Conservation (phyloP, 2,329 filamentous ascomycete species). For the Xylariaceae sp. region DNA sequence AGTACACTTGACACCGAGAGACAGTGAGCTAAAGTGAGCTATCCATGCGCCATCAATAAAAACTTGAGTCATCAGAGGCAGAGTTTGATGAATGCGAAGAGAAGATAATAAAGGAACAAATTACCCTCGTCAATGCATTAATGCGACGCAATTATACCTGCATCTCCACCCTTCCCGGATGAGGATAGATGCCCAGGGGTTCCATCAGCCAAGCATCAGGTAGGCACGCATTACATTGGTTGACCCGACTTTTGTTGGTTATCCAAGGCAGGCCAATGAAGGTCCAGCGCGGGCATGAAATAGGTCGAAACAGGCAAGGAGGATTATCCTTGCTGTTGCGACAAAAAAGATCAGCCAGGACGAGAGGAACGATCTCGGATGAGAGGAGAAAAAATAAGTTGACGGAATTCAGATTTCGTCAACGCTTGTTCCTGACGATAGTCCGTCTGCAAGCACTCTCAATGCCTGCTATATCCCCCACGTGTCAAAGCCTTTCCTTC, state of each 20-base stretch:
- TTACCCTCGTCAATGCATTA: slow-evolving; percentile 28
- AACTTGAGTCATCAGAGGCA: too few relatives aligned
- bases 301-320: slow-evolving; percentile 7
- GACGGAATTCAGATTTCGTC: background rate
- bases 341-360: background rate
- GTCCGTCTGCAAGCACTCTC: slow-evolving; percentile 15
- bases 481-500: slow-evolving; percentile 13
- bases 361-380: background rate
- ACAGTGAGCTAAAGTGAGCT: too few relatives aligned
- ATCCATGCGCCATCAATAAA: too few relatives aligned
- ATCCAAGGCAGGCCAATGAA: slow-evolving; percentile 13
- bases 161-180: slow-evolving; percentile 11
- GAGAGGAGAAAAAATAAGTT: background rate
- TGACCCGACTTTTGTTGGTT: slow-evolving; percentile 5
- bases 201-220: background rate
- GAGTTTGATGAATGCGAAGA: too few relatives aligned
- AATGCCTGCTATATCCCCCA: slow-evolving; percentile 19
- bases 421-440: background rate
- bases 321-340: background rate
- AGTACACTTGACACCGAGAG: too few relatives aligned
- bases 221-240: slow-evolving; percentile 13
- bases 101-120: slow-evolving; percentile 22
- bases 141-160: slow-evolving; percentile 20
- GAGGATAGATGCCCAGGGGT: slow-evolving; percentile 16
- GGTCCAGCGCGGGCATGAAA: slow-evolving; percentile 1